Percentiles rank a stretch among this genome's conserved stretches.
These are phyloP conservation scores for Stereum hirsutum DNA, from an alignment of 1,284 basidiomycete genomes.

Conservation along the genomic window DNA sequence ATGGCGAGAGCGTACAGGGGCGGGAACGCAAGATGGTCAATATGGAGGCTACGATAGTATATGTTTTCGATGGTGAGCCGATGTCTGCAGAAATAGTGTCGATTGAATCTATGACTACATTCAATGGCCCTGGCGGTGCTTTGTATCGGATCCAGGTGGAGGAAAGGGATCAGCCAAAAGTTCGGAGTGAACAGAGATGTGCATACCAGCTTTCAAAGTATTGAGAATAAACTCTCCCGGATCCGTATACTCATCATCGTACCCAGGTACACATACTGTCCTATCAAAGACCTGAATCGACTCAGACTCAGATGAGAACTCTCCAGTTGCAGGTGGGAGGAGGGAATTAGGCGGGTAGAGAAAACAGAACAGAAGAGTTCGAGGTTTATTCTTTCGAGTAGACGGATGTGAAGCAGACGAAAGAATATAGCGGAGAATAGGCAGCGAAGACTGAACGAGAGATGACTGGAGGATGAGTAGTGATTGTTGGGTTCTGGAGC, in stretches of 20 bases:
- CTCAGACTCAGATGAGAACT: constrained; percentile 13
- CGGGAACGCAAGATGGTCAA: constrained; percentile 33
- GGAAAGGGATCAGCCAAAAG: neutral
- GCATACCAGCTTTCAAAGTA: constrained; percentile 36
- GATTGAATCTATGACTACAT: constrained; percentile 57
- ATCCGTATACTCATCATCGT: constrained; percentile 27
- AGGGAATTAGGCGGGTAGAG: constrained; percentile 45
- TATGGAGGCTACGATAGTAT: constrained; percentile 38
- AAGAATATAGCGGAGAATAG: constrained; percentile 39
- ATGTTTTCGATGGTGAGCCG: constrained; percentile 42
- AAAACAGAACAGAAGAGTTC: constrained; percentile 47
- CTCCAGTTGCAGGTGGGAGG: neutral
- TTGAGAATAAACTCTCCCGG: constrained; percentile 29
- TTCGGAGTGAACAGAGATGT: neutral
- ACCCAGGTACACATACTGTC: constrained; percentile 45
- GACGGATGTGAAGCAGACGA: no score
- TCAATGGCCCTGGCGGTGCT: constrained; percentile 35
- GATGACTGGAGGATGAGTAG: constrained; percentile 61
- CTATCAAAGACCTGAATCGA: constrained; percentile 40
- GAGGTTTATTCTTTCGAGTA: constrained; percentile 16
- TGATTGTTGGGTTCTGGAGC: constrained; percentile 31
- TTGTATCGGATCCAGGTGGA: constrained; percentile 1
- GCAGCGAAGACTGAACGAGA: constrained; percentile 48
- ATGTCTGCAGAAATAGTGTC: constrained; percentile 53
- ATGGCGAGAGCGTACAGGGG: constrained; percentile 20